Conservation (phyloP, 23 red algal genomes). For the Pyropia haitanensis region DNA sequence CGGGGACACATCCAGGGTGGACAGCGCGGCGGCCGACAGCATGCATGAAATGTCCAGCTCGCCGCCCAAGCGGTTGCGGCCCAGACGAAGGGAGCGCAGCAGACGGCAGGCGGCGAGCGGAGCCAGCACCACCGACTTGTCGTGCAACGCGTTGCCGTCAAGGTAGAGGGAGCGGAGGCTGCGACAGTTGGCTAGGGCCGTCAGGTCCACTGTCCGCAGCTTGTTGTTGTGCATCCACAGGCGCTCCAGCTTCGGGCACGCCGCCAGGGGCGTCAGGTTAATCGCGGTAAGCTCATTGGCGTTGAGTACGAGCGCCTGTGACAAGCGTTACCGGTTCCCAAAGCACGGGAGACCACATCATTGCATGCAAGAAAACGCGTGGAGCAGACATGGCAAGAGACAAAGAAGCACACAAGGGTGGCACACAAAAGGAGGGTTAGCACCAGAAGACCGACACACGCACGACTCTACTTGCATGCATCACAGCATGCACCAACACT, state of each 20-base stretch:
- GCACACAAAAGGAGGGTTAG: no score
- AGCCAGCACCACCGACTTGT: conserved; percentile 36
- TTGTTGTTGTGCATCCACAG: conserved; percentile 96
- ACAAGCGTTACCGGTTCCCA: no score
- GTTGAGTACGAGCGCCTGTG: conserved; percentile 62
- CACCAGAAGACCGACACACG: no score
- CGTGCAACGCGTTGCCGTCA: conserved; percentile 68
- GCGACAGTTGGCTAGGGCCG: conserved; percentile 32
- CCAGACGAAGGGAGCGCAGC: conserved; percentile 66
- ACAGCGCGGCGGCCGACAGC: conserved; percentile 46
- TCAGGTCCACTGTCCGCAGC: conserved; percentile 52
- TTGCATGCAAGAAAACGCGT: no score
- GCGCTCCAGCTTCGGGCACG: conserved; percentile 68
- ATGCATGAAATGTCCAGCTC: conserved; percentile 82
- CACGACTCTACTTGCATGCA: no score
- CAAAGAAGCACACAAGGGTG: no score
- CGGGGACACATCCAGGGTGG: conserved; percentile 53
- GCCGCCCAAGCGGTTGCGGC: conserved; percentile 46
- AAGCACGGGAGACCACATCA: no score
- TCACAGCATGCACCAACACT: no score
- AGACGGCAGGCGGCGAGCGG: conserved; percentile 42
- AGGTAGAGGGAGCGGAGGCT: conserved; percentile 79
- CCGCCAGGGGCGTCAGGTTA: conserved; percentile 48
- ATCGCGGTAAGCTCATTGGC: conserved; percentile 69
- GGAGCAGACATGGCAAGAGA: no score